Conservation (phyloP, 1,139 yeast genomes). For the Taphrina communis region DNA sequence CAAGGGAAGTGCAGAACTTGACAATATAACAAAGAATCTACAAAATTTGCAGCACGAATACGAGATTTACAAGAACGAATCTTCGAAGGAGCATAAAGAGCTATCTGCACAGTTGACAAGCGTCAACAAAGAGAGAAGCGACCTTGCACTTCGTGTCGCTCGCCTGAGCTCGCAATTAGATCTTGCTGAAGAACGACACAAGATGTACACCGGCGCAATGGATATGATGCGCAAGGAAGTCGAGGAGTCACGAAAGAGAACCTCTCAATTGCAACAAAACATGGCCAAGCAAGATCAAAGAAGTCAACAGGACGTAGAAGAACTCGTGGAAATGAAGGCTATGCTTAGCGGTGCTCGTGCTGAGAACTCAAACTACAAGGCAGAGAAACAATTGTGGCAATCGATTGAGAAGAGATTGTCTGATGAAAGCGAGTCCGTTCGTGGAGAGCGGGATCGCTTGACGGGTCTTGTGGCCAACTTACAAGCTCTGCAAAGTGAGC, state of each 20-base stretch:
- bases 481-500: constrained; percentile 67
- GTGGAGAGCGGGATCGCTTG: constrained; percentile 66
- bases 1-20: constrained; percentile 48
- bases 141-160: constrained; percentile 57
- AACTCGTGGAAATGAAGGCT: constrained; percentile 57
- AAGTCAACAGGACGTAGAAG: constrained; percentile 64
- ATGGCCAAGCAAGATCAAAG: constrained; percentile 62
- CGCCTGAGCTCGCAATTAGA: constrained; percentile 58
- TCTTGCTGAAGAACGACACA: constrained; percentile 57
- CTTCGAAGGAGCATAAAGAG: constrained; percentile 54
- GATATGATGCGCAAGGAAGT: constrained; percentile 57
- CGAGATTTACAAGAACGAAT: constrained; percentile 55
- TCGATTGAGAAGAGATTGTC: constrained; percentile 61
- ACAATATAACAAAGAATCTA: constrained; percentile 47
- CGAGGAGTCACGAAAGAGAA: constrained; percentile 55
- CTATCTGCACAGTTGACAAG: constrained; percentile 55
- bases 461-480: constrained; percentile 66
- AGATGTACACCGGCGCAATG: constrained; percentile 52
- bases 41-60: constrained; percentile 53
- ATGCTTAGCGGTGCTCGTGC: constrained; percentile 54
- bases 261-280: constrained; percentile 62
- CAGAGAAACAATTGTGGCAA: constrained; percentile 63
- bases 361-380: constrained; percentile 59
- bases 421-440: constrained; percentile 61
- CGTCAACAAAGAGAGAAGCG: constrained; percentile 59